These are phyloP conservation scores for Heracleum sosnowskyi DNA, from an alignment of 129 eudicot species.

Conservation along the genomic window DNA sequence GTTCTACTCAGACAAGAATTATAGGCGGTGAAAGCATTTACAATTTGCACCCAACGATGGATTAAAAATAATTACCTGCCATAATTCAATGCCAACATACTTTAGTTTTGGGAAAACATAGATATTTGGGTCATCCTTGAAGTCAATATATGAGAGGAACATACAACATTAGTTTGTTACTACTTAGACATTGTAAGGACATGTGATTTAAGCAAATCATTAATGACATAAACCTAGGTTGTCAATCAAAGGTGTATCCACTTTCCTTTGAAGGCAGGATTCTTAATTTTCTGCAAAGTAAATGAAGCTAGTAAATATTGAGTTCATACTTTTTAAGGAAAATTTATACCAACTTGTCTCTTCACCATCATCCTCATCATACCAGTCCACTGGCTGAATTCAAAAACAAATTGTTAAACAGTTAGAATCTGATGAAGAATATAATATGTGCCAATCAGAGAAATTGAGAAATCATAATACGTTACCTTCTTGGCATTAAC, in stretches of 20 bases:
- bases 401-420: not conserved
- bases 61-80: conserved; percentile 58
- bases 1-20: not conserved
- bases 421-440: not conserved
- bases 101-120: conserved; percentile 85
- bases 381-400: conserved; percentile 96
- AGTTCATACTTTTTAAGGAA: not conserved
- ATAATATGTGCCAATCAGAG: not conserved
- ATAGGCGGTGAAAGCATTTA: not conserved
- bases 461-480: not conserved
- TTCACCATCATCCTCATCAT: conserved; percentile 99
- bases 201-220: not conserved
- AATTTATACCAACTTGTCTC: conserved; percentile 33
- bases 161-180: not conserved
- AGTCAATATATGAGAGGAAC: conserved; percentile 35
- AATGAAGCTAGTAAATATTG: conserved; percentile 8
- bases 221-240: conserved; percentile 66
- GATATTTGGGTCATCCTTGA: conserved; percentile 94
- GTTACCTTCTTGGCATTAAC: conserved; percentile 79
- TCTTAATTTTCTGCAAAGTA: conserved; percentile 76
- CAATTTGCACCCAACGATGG: not conserved
- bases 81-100: conserved; percentile 87
- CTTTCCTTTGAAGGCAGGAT: conserved; percentile 95
- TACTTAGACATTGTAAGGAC: not conserved
- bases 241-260: conserved; percentile 98